phyloP scores from a whole-genome alignment of 305 asterid species.

The Coffea humblotiana region DNA sequence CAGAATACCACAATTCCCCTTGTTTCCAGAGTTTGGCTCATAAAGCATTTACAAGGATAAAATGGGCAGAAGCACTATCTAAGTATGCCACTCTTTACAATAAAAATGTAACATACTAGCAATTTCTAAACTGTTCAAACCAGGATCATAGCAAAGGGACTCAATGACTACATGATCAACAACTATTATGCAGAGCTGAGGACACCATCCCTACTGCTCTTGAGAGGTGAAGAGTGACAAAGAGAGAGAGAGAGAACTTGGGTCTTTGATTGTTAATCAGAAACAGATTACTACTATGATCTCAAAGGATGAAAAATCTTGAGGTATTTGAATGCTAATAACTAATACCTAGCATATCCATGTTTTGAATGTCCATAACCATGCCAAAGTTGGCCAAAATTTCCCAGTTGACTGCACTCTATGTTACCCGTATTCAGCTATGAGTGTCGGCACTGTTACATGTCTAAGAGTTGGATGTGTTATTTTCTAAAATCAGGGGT shows the following conservation, averaged over 20 bases:
- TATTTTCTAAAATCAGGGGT: too few relatives aligned
- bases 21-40: neutral
- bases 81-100: neutral
- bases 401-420: neutral
- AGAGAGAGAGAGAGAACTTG: neutral
- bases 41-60: neutral
- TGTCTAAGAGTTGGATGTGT: too few relatives aligned
- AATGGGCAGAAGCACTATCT: neutral
- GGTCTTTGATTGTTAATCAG: neutral
- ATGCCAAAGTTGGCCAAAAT: neutral
- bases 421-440: too few relatives aligned
- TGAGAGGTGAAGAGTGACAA: neutral
- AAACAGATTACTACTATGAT: neutral
- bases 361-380: neutral
- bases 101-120: neutral
- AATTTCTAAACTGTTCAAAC: neutral
- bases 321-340: too few relatives aligned
- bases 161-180: neutral
- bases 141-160: neutral
- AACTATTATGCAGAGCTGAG: neutral
- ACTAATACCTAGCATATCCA: neutral
- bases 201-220: neutral
- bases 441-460: too few relatives aligned
- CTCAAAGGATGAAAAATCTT: neutral
- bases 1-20: neutral